These are phyloP conservation scores for Fusarium sp. DNA, from an alignment of 2,329 filamentous ascomycete genomes.

Conservation along the genomic window DNA sequence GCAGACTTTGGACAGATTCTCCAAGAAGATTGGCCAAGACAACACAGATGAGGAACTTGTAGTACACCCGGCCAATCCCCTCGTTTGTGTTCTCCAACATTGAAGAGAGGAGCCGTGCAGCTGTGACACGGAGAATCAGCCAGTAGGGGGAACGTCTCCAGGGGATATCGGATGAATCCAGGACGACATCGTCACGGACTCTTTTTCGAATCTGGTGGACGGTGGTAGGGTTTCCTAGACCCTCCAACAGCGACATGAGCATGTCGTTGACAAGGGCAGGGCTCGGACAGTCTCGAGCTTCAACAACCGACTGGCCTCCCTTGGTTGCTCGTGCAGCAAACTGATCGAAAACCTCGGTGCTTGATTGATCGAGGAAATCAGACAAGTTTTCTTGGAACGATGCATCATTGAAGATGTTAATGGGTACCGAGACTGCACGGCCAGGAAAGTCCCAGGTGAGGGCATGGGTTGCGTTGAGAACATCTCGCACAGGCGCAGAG, in stretches of 20 bases:
- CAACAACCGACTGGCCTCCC: constrained; percentile 59
- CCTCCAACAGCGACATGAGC: constrained; percentile 70
- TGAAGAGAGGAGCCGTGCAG: constrained; percentile 63
- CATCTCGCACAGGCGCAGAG: constrained; percentile 62
- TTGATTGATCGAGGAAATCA: constrained; percentile 67
- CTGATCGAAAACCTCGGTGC: constrained; percentile 62
- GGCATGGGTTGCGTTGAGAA: constrained; percentile 63
- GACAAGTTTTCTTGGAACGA: constrained; percentile 63
- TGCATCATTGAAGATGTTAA: constrained; percentile 35
- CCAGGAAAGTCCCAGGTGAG: constrained; percentile 73
- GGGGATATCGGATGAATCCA: constrained; percentile 60
- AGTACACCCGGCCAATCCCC: constrained; percentile 55
- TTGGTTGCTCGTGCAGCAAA: constrained; percentile 67
- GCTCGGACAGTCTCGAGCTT: constrained; percentile 68
- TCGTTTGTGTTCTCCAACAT: constrained; percentile 50
- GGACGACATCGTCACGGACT: constrained; percentile 72
- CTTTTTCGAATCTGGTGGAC: constrained; percentile 64
- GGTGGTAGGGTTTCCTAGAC: constrained; percentile 57
- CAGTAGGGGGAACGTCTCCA: constrained; percentile 74
- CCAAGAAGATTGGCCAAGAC: constrained; percentile 61
- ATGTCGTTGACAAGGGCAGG: constrained; percentile 70
- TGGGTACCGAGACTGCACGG: constrained; percentile 60
- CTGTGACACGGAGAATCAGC: constrained; percentile 70
- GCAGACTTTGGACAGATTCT: constrained; percentile 44
- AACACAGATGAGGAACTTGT: constrained; percentile 68